A percentile compares a stretch with the other conserved stretches of the same genome.
Evolutionary conservation across 106 monocot species (phyloP).

Genomic region (Allium sativum): DNA sequence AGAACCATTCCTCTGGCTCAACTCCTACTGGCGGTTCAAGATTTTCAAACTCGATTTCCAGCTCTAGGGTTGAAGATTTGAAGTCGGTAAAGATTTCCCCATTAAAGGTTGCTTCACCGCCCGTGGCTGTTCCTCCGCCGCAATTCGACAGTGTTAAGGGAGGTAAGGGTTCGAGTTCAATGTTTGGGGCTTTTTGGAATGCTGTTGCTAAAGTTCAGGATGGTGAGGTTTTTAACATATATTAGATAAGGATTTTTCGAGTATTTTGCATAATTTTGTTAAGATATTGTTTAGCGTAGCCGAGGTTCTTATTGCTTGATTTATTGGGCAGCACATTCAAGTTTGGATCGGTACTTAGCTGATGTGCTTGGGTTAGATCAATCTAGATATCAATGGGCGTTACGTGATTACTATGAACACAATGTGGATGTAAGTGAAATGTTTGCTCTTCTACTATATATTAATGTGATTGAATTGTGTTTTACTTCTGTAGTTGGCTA

Average conservation of each 20-base stretch:
- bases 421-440: conserved; percentile 38
- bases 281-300: too few relatives aligned
- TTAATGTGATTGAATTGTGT: background rate
- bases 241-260: background rate
- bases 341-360: conserved; percentile 77
- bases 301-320: too few relatives aligned
- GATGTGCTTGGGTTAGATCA: conserved; percentile 84
- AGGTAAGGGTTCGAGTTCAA: conserved; percentile 19
- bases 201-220: conserved; percentile 75
- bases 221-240: conserved; percentile 27
- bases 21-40: background rate
- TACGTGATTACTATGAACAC: conserved; percentile 83
- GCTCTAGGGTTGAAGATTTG: background rate
- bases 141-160: conserved; percentile 46
- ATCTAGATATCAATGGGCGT: conserved; percentile 91
- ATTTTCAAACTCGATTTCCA: conserved; percentile 4
- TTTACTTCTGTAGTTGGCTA: background rate
- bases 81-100: conserved; percentile 6
- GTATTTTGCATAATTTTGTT: background rate
- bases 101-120: conserved; percentile 22
- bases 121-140: conserved; percentile 72
- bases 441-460: background rate
- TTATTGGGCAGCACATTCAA: conserved; percentile 63
- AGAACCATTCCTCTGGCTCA: conserved; percentile 1
- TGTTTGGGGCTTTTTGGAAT: conserved; percentile 73